Conservation (phyloP, 116 monocot species). For the Cymodocea nodosa region DNA sequence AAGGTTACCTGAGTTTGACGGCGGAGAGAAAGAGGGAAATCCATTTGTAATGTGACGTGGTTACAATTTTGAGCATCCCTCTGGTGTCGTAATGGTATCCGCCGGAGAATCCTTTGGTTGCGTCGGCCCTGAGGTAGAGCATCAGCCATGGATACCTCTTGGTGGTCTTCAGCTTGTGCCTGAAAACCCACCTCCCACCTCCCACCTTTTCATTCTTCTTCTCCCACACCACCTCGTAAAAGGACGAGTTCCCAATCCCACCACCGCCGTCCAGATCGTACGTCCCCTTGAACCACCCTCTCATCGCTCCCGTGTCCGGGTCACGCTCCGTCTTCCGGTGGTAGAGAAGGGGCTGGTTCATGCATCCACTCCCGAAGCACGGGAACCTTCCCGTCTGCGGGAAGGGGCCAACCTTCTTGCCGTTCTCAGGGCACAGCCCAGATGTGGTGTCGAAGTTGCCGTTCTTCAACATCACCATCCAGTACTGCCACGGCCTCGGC, state of each 20-base stretch:
- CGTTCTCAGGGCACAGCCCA: conserved; percentile 60
- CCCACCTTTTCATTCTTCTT: conserved; percentile 18
- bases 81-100: conserved; percentile 41
- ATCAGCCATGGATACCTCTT: conserved; percentile 40
- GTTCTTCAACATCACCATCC: conserved; percentile 96
- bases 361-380: conserved; percentile 70
- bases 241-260: conserved; percentile 11
- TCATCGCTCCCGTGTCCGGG: not conserved
- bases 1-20: too few species aligned
- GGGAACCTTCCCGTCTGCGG: conserved; percentile 42
- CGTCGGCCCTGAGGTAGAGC: conserved; percentile 39
- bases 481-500: conserved; percentile 64
- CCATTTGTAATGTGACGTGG: not conserved
- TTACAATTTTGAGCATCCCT: conserved; percentile 33
- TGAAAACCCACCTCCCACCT: conserved; percentile 25
- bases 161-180: conserved; percentile 23
- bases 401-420: conserved; percentile 47
- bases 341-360: conserved; percentile 69
- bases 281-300: conserved; percentile 24
- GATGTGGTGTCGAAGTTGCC: conserved; percentile 76
- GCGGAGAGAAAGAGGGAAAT: too few species aligned
- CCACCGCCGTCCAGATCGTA: conserved; percentile 42
- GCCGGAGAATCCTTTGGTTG: conserved; percentile 33
- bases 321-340: conserved; percentile 11
- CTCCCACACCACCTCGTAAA: conserved; percentile 36